Base-by-base conservation (phyloP, 2,329 filamentous ascomycete species). In the Penicillium sp. region DNA sequence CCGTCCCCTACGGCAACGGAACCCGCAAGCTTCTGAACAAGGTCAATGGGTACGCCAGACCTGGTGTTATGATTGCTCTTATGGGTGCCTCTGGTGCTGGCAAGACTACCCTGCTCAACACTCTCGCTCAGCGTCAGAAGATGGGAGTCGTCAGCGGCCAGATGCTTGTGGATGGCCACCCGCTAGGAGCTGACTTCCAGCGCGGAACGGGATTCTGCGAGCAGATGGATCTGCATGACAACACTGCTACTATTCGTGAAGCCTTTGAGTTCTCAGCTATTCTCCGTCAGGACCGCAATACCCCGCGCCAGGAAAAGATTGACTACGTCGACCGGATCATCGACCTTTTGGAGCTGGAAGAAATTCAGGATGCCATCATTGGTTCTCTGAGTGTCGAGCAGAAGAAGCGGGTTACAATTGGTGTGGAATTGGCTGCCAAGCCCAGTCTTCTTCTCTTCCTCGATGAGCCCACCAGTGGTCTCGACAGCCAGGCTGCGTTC, bases 51-150 rank as follows among this genome's bases (percentile, higher is more conserved):
- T 91, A 86, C 51, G 86, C 81, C 1, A 89, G 88, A 56, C 87
- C 87, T 1, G 87, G 87, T 13, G 67, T 84, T 13, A 82, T 94
- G 77, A 81, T 87, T 29, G 87, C 87, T 0, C 70, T 94, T 1
- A 87, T 93, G 74, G 88, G 88, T 38, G 85, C 84, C 2, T 87
- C 80, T 3, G 86, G 86, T 29, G 87, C 88, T 7, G 88, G 87
- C 9, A 94, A 94, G 67, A 90, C 86, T 0, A 93, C 87, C 0
- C 70, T 94, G 0, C 73, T 94, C 13, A 89, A 93, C 62, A 87
- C 84, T 0, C 67, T 86, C 2, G 81, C 86, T 0, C 85, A 90
- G 56, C 78, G 87, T 2, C 83, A 88, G 59, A 81, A 71, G 11
- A 74, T 72, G 39, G 82, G 84, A 41, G 73, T 83, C 8, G 73